phyloP scores from a whole-genome alignment of 2,329 filamentous ascomycete genomes.

The Cordyceps tenuipes region DNA sequence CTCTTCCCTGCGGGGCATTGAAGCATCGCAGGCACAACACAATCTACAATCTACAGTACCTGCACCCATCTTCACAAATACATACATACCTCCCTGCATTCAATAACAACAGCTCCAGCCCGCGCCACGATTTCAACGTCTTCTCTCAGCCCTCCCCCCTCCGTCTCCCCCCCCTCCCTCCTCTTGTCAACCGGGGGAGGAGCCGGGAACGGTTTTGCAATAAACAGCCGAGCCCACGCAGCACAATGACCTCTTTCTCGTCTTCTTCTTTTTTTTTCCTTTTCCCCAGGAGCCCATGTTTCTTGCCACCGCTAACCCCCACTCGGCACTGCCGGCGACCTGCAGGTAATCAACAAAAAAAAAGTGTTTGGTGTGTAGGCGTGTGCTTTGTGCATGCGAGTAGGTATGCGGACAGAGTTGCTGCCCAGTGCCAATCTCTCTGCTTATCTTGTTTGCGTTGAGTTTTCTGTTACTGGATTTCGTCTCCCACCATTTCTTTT shows the following conservation, averaged over 20 bases:
- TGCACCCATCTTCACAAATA: too few relatives aligned
- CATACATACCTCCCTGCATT: too few relatives aligned
- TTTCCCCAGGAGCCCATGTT: neutral
- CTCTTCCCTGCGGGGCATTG: too few relatives aligned
- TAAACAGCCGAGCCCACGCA: neutral
- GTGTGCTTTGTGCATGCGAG: neutral
- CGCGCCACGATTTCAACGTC: too few relatives aligned
- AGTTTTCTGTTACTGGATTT: neutral
- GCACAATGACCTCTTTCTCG: neutral
- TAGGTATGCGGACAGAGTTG: neutral
- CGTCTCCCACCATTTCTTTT: neutral
- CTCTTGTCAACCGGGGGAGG: neutral
- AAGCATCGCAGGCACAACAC: too few relatives aligned
- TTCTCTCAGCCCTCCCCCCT: too few relatives aligned
- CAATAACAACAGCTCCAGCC: too few relatives aligned
- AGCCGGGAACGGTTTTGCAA: neutral
- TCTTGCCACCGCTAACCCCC: neutral
- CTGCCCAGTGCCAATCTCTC: neutral
- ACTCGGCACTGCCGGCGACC: neutral
- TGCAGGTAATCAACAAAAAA: neutral
- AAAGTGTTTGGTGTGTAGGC: too few relatives aligned
- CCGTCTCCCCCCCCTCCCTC: too few relatives aligned
- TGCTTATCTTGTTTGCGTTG: neutral
- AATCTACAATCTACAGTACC: too few relatives aligned
- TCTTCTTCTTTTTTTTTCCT: neutral